Evolutionary conservation across 2,329 filamentous ascomycete species (phyloP), one percentile per base, ranked within the genome.

Genomic region (Salinomyces thailandicus): DNA sequence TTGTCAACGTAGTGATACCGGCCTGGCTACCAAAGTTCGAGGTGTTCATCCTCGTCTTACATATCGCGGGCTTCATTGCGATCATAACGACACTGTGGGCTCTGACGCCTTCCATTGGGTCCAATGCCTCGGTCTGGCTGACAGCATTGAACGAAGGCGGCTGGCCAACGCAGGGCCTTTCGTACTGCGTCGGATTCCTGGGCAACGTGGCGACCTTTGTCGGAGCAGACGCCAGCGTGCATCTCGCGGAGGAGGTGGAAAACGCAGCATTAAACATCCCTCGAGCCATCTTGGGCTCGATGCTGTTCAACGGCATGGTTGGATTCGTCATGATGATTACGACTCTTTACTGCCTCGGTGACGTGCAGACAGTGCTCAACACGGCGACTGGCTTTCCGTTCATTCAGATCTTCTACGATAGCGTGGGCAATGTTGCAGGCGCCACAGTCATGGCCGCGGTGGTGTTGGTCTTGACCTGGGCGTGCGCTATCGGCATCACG

Each of bases 11-110:
- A 2, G 63, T 66, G 1, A 68, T 72, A 47, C 63, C 69, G 35
- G 61, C 57, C 9, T 54, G 45, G 44, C 47, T 58, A 4, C 56
- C 55, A 2, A 44, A 43, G 20, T 57, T 59, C 29, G 71, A 75
- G 48, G 63, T 65, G 1, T 51, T 59, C 33, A 55, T 59, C 20
- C 39, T 59, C n/a, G 51, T 58, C 30, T 46, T 73, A 14, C 71
- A 74, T 39, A 56, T 73, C 8, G 53, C 68, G 6, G 71, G 70
- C 5, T 73, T 73, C 52, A 65, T 73, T 33, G 70, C 65, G 0
- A 67, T 73, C 32, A 44, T 74, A 7, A 63, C 68, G 14, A 65
- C 67, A 0, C 48, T 73, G 6, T 43, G 45, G 39, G 51, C 51
- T 24, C 49, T 55, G 51, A 37, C 56, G 6, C 50, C 53, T 6